Evolutionary conservation across 495 filamentous ascomycete genomes (phyloP), one percentile per base, ranked within the genome.

Genomic region (Trichoderma orchidacearum): DNA sequence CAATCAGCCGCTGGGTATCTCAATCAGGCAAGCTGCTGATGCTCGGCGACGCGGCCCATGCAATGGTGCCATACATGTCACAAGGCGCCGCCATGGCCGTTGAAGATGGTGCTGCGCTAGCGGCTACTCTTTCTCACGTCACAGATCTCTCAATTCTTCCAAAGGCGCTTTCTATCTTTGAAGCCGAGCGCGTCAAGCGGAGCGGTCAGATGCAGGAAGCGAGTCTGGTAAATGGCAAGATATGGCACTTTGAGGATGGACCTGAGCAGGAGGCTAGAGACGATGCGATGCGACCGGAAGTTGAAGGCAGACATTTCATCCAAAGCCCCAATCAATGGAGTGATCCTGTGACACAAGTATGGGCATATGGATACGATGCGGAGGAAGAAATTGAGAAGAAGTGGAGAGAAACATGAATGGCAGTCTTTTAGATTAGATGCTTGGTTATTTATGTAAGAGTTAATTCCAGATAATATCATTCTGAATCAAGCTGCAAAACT

Each of bases 161-260:
- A 8, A 68, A 69, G 5, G 66, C 78, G 4, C 60, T 85, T 31
- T 61, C 59, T 5, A 61, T 78, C 11, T 85, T 84, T 53, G 80
- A 86, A 63, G 45, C 18, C 12, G 27, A 25, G 66, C 62, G 12
- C 64, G 79, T 50, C 69, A 81, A 34, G 17, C 15, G 53, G 30
- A 28, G 13, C 12, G 21, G 78, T 81, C 66, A 67, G 68, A 31
- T 60, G 81, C 51, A 55, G 17, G 31, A 34, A 17, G 31, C 29
- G 53, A 55, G 30, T 21, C 29, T 34, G 4, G 30, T 35, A 21
- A 59, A 81, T 71, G 64, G 80, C 54, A 69, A 80, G 50, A 67
- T 80, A 30, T 81, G 81, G 59, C 82, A 85, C 58, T 67, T 85
- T 57, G 58, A 64, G 8, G 72, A 84, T 61, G 80, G 80, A 3